A percentile compares a stretch with the other conserved stretches of the same genome.
Conservation (phyloP, 768 basidiomycete genomes). For the Galerina marginata region DNA sequence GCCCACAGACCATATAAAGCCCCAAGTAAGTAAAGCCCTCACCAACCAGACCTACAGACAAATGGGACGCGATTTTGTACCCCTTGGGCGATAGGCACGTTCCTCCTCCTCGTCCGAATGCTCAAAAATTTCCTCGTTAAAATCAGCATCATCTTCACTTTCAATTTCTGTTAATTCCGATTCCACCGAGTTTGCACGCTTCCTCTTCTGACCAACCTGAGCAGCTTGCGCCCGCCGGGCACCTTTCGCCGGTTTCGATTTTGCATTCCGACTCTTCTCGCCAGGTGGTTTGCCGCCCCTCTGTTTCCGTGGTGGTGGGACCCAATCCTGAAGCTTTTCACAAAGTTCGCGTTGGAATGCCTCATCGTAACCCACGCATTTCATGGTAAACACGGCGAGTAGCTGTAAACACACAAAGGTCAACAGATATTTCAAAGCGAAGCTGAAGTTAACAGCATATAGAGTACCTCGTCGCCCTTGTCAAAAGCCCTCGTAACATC, state of each 20-base stretch:
- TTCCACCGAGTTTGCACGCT: background rate
- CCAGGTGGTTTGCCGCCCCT: background rate
- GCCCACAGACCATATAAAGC: no score
- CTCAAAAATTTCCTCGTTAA: background rate
- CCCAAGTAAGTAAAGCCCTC: no score
- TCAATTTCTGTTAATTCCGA: background rate
- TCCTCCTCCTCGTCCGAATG: background rate
- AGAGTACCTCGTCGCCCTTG: constrained; percentile 20
- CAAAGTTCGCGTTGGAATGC: constrained; percentile 19
- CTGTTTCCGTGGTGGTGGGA: constrained; percentile 2
- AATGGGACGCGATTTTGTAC: background rate
- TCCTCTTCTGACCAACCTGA: background rate
- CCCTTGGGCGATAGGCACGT: background rate
- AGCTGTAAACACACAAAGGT: background rate
- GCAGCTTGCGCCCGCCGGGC: no score
- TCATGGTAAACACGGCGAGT: constrained; percentile 25
- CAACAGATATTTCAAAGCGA: background rate
- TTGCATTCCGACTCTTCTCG: background rate
- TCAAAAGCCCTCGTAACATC: constrained; percentile 19
- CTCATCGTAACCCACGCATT: constrained; percentile 28
- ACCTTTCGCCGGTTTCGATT: background rate
- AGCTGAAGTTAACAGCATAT: background rate
- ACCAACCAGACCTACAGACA: no score
- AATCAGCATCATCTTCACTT: background rate
- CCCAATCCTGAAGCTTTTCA: constrained; percentile 14